phyloP scores from a whole-genome alignment of 2,329 filamentous ascomycete genomes.

The Aquanectria penicillioides region DNA sequence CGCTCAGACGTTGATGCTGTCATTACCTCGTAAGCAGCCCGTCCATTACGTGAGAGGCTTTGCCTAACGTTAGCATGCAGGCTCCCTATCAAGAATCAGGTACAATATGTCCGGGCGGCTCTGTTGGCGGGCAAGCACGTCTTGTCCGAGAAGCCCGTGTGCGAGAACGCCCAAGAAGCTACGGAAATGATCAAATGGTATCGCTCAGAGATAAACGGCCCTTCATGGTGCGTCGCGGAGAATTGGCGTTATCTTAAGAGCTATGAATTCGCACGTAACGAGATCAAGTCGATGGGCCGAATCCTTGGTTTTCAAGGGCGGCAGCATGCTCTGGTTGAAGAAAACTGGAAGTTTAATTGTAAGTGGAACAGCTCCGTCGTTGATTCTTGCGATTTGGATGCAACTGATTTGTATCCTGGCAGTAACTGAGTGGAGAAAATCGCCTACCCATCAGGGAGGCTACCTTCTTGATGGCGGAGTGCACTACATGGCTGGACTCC shows the following conservation, averaged over 20 bases:
- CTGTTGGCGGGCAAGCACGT: conserved; percentile 14
- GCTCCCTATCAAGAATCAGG: conserved; percentile 6
- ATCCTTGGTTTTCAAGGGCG: conserved; percentile 4
- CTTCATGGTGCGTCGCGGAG: conserved; percentile 23
- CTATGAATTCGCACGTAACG: conserved; percentile 8
- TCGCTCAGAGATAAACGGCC: neutral
- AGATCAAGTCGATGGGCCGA: conserved; percentile 5
- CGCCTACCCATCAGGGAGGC: conserved; percentile 17
- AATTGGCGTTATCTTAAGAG: conserved; percentile 27
- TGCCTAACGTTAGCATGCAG: neutral
- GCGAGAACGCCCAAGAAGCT: neutral
- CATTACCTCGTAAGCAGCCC: conserved; percentile 1
- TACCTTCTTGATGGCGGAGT: conserved; percentile 26
- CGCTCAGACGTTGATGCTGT: conserved; percentile 11
- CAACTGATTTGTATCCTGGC: neutral
- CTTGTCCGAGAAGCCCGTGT: conserved; percentile 11
- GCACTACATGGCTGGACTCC: conserved; percentile 26
- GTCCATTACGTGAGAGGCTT: neutral
- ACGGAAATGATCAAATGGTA: conserved; percentile 15
- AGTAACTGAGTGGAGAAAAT: conserved; percentile 19
- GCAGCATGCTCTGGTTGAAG: neutral
- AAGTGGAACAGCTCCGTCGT: too few species aligned
- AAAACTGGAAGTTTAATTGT: conserved; percentile 7
- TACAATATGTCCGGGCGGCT: conserved; percentile 1
- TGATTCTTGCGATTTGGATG: too few species aligned